These are phyloP conservation scores for Aspergillus costaricaensis DNA, from an alignment of 2,329 filamentous ascomycete species.

Conservation along the genomic window DNA sequence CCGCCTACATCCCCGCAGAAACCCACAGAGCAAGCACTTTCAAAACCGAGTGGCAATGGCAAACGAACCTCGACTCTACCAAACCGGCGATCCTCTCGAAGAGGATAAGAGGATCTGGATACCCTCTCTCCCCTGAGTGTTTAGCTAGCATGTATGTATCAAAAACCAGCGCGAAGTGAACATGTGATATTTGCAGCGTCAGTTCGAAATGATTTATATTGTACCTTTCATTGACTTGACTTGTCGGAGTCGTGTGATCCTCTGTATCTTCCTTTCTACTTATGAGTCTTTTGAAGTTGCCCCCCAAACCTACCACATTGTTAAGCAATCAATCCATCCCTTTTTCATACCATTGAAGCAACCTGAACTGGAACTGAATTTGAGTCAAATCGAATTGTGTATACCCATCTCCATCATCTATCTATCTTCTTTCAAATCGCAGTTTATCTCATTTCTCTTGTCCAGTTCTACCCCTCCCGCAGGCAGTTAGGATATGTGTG, in stretches of 20 bases:
- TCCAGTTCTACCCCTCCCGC: not conserved
- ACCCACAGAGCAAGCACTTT: not conserved
- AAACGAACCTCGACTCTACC: slow-evolving; percentile 20
- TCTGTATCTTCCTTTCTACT: not conserved
- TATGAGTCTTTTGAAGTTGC: not conserved
- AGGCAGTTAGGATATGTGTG: no score
- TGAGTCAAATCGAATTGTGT: slow-evolving; percentile 4
- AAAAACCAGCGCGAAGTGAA: not conserved
- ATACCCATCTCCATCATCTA: slow-evolving; percentile 2
- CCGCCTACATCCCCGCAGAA: slow-evolving; percentile 17
- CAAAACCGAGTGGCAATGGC: slow-evolving; percentile 13
- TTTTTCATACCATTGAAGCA: not conserved
- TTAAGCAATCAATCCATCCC: not conserved
- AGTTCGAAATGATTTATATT: no score
- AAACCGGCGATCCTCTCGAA: slow-evolving; percentile 24
- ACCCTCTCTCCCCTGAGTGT: no score
- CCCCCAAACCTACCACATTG: not conserved
- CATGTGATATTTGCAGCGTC: not conserved
- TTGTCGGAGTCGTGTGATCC: not conserved
- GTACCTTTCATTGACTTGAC: not conserved
- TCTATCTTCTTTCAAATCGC: not conserved
- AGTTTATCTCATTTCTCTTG: not conserved
- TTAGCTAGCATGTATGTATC: slow-evolving; percentile 5
- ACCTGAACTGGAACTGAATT: not conserved
- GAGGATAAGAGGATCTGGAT: slow-evolving; percentile 12